Percentiles rank a stretch among this genome's conserved stretches.
These are phyloP conservation scores for Samsoniella hepiali DNA, from an alignment of 2,329 filamentous ascomycete species.

Conservation along the genomic window DNA sequence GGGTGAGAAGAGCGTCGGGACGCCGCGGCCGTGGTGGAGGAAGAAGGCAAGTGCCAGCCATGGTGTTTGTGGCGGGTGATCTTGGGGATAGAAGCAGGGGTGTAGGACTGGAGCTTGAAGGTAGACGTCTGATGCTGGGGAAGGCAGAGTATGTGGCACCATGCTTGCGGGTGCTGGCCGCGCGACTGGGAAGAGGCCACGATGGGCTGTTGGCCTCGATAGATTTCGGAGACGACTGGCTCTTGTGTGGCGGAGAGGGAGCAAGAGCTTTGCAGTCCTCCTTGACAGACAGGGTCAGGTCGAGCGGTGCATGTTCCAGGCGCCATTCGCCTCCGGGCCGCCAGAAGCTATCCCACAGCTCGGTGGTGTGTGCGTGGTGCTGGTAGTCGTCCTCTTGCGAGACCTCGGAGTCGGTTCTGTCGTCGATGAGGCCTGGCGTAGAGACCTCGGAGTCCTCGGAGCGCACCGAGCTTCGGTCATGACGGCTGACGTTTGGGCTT, in stretches of 20 bases:
- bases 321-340: slow-evolving; percentile 21
- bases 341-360: slow-evolving; percentile 55
- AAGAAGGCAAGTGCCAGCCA: slow-evolving; percentile 11
- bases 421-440: slow-evolving; percentile 48
- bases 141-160: slow-evolving; percentile 41
- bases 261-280: slow-evolving; percentile 32
- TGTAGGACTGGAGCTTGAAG: not conserved
- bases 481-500: slow-evolving; percentile 22
- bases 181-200: slow-evolving; percentile 28
- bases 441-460: slow-evolving; percentile 46
- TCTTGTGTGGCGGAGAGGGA: slow-evolving; percentile 29
- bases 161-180: slow-evolving; percentile 24
- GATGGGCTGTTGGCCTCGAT: slow-evolving; percentile 27
- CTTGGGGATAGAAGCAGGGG: slow-evolving; percentile 1
- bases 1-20: slow-evolving; percentile 27
- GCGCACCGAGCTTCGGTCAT: slow-evolving; percentile 41
- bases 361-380: slow-evolving; percentile 42
- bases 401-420: slow-evolving; percentile 48
- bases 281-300: slow-evolving; percentile 21
- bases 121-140: slow-evolving; percentile 28
- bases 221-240: slow-evolving; percentile 23
- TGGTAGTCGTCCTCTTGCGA: slow-evolving; percentile 51
- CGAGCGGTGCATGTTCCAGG: slow-evolving; percentile 15
- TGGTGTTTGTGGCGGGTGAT: slow-evolving; percentile 1
- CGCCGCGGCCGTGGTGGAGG: slow-evolving; percentile 30